Percentiles rank a stretch among this genome's conserved stretches.
These are phyloP conservation scores for Spiromastix sp. DNA, from an alignment of 2,329 filamentous ascomycete genomes.

Conservation along the genomic window DNA sequence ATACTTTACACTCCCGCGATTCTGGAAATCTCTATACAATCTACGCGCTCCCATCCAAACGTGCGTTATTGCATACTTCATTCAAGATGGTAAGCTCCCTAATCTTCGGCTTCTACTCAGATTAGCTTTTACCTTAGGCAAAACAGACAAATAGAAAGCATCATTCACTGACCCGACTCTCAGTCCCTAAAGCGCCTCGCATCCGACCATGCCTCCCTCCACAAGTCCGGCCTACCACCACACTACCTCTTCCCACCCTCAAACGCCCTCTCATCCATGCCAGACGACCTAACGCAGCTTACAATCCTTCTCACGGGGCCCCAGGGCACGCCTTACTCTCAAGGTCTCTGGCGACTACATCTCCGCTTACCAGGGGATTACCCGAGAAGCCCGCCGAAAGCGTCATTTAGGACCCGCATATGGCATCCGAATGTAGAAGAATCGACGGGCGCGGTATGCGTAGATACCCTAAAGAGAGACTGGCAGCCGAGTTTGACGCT, in stretches of 20 bases:
- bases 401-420: conserved; percentile 49
- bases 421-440: conserved; percentile 58
- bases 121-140: no score
- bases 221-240: conserved; percentile 46
- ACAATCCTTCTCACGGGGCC: conserved; percentile 50
- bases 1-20: no score
- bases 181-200: no score
- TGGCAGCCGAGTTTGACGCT: conserved; percentile 50
- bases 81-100: conserved; percentile 1
- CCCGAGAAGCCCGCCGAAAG: conserved; percentile 40
- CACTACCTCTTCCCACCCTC: conserved; percentile 49
- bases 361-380: conserved; percentile 51
- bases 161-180: no score
- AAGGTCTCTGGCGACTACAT: conserved; percentile 50
- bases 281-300: conserved; percentile 48
- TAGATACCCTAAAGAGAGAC: conserved; percentile 55
- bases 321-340: conserved; percentile 48
- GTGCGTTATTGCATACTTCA: no score
- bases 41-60: no score
- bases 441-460: conserved; percentile 50
- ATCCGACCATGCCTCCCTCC: conserved; percentile 48
- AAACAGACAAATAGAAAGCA: no score
- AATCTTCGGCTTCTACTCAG: neutral
- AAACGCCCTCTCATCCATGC: conserved; percentile 21
- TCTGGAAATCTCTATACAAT: no score